A percentile compares a stretch with the other conserved stretches of the same genome.
phyloP scores from a whole-genome alignment of 345 rosid genomes.

The Eutrema japonicum region DNA sequence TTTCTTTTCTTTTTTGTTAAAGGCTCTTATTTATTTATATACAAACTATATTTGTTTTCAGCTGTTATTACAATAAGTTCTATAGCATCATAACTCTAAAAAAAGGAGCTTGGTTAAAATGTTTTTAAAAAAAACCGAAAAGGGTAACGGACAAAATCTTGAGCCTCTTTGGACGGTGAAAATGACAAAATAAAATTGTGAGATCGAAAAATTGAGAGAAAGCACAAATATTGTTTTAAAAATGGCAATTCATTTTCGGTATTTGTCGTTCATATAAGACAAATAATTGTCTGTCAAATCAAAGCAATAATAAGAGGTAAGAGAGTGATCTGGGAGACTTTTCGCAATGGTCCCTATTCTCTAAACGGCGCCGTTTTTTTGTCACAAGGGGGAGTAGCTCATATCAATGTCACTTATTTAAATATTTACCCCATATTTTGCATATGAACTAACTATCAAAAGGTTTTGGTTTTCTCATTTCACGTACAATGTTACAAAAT shows the following conservation, averaged over 20 bases:
- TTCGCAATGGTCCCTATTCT: constrained; percentile 5
- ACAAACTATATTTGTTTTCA: neutral
- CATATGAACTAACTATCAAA: neutral
- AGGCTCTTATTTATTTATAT: no score
- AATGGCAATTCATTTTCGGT: neutral
- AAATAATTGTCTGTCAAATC: constrained; percentile 26
- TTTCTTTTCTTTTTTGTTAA: no score
- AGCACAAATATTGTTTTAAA: neutral
- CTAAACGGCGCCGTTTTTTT: constrained; percentile 35
- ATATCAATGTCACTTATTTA: neutral
- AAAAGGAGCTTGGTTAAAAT: no score
- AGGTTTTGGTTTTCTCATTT: neutral
- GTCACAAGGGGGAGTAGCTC: constrained; percentile 2
- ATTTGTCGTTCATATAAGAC: neutral
- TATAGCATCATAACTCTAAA: neutral
- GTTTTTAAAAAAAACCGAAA: no score
- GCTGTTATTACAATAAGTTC: neutral
- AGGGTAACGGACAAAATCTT: neutral
- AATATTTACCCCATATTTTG: neutral
- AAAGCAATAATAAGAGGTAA: constrained; percentile 23
- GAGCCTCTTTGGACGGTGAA: constrained; percentile 39
- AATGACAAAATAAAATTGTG: constrained; percentile 6
- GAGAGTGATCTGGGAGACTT: neutral
- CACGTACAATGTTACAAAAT: neutral
- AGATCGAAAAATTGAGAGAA: neutral